phyloP scores from a whole-genome alignment of 2,329 filamentous ascomycete species.

The Raffaelea deltoideospora region DNA sequence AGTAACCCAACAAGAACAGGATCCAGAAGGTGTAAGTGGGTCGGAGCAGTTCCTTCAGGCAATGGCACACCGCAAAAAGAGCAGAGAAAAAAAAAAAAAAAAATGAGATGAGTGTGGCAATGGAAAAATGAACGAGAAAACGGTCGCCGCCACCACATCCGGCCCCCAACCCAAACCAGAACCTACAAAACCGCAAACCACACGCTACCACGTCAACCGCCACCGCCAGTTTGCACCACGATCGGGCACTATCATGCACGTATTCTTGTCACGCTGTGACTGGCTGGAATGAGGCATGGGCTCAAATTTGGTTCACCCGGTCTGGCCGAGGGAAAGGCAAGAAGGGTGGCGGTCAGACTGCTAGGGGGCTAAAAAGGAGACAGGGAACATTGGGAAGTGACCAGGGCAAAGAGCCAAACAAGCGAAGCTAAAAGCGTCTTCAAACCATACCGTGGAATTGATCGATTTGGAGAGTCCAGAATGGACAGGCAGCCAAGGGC shows the following conservation, averaged over 20 bases:
- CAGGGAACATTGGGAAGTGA: neutral
- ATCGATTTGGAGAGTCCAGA: slow-evolving; percentile 61
- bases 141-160: no score
- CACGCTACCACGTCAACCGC: no score
- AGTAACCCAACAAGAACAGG: no score
- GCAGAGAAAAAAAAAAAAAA: no score
- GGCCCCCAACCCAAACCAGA: no score
- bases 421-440: neutral
- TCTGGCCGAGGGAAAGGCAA: neutral
- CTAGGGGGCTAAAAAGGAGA: neutral
- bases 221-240: no score
- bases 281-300: slow-evolving; percentile 12
- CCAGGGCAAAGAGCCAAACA: neutral
- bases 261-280: slow-evolving; percentile 21
- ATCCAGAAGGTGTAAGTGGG: no score
- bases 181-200: no score
- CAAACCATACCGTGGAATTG: slow-evolving; percentile 49
- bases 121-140: no score
- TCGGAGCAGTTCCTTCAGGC: no score
- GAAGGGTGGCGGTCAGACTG: neutral
- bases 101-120: no score
- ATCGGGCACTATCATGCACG: slow-evolving; percentile 13
- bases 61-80: no score
- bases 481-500: slow-evolving; percentile 80
- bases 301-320: slow-evolving; percentile 9